These are phyloP conservation scores for Mallotus repandus DNA, from an alignment of 441 rosid species.

Conservation along the genomic window DNA sequence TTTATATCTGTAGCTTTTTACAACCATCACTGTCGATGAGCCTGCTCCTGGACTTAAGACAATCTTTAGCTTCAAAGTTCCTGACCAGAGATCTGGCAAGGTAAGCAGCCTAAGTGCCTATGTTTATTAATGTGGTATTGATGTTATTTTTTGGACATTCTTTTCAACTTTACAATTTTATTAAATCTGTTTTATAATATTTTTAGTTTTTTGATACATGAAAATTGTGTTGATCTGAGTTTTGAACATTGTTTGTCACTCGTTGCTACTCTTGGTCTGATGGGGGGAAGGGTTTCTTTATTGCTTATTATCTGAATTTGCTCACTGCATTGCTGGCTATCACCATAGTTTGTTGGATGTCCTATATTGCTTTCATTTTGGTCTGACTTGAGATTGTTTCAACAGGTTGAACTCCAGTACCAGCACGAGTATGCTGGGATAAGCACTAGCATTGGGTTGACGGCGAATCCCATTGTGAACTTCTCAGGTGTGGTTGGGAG, in stretches of 20 bases:
- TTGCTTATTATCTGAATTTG: not conserved
- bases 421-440: conserved; percentile 88
- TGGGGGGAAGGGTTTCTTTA: too few species aligned
- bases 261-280: not conserved
- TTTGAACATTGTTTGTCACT: not conserved
- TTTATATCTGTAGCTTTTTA: conserved; percentile 49
- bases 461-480: conserved; percentile 74
- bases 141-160: too few species aligned
- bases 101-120: conserved; percentile 32
- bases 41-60: conserved; percentile 89
- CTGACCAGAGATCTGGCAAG: conserved; percentile 97
- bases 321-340: conserved; percentile 2
- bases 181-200: too few species aligned
- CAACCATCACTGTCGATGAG: conserved; percentile 82
- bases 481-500: conserved; percentile 88
- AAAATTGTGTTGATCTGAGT: not conserved
- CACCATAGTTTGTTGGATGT: not conserved
- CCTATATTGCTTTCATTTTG: not conserved
- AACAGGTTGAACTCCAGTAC: conserved; percentile 87
- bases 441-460: conserved; percentile 78
- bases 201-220: not conserved
- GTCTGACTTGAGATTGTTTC: conserved; percentile 22
- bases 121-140: not conserved
- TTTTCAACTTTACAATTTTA: too few species aligned
- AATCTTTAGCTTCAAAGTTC: conserved; percentile 70